These are phyloP conservation scores for Effrenium voratum DNA, from an alignment of 73 alveolate species.

Conservation along the genomic window DNA sequence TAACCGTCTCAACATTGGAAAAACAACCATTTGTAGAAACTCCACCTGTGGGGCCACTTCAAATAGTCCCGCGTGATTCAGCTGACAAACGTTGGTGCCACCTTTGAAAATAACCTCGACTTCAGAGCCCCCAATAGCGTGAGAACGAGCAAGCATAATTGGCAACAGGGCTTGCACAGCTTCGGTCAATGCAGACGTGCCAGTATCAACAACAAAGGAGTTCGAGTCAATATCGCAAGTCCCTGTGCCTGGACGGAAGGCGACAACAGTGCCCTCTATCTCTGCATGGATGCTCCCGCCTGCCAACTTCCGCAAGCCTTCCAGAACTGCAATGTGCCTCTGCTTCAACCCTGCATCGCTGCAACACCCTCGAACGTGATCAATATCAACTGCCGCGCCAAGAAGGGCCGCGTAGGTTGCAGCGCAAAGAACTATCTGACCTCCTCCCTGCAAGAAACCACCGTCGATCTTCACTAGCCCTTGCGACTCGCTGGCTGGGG, in stretches of 20 bases:
- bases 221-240: slow-evolving; percentile 7
- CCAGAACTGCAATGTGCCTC: slow-evolving; percentile 9
- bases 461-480: slow-evolving; percentile 23
- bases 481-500: too few relatives aligned
- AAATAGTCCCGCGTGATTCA: background rate
- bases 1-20: slow-evolving; percentile 45
- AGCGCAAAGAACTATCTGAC: slow-evolving; percentile 17
- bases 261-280: background rate
- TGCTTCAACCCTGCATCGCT: slow-evolving; percentile 13
- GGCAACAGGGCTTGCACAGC: slow-evolving; percentile 57
- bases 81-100: slow-evolving; percentile 18
- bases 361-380: background rate
- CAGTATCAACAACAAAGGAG: background rate
- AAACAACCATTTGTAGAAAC: slow-evolving; percentile 11
- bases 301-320: background rate
- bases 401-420: slow-evolving; percentile 48
- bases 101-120: slow-evolving; percentile 43
- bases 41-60: slow-evolving; percentile 45
- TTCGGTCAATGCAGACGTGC: slow-evolving; percentile 32
- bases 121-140: slow-evolving; percentile 11
- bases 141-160: slow-evolving; percentile 43
- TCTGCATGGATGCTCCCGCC: background rate
- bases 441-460: slow-evolving; percentile 26
- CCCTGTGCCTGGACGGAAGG: background rate
- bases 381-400: background rate